Conservation (phyloP, 2,329 filamentous ascomycete species). For the Paramyrothecium sp. region DNA sequence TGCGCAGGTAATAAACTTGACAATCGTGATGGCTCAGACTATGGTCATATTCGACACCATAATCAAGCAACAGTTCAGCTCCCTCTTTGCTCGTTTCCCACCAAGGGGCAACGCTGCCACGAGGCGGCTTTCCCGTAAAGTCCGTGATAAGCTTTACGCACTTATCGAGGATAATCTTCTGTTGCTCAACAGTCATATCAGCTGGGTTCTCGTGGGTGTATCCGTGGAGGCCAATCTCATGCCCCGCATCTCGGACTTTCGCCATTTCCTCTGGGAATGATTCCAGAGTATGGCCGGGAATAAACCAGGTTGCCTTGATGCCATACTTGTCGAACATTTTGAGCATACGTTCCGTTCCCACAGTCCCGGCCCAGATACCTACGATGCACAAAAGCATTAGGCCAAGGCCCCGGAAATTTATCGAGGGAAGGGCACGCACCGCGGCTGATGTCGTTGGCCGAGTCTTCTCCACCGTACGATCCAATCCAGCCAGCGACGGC, state of each 20-base stretch:
- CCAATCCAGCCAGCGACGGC: slow-evolving; percentile 77
- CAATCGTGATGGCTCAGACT: slow-evolving; percentile 55
- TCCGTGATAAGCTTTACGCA: slow-evolving; percentile 70
- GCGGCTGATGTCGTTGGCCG: slow-evolving; percentile 68
- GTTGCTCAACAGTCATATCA: slow-evolving; percentile 73
- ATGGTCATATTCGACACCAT: slow-evolving; percentile 70
- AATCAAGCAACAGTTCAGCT: slow-evolving; percentile 61
- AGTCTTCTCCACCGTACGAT: slow-evolving; percentile 72
- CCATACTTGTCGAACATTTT: slow-evolving; percentile 71
- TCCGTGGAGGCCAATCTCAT: slow-evolving; percentile 60
- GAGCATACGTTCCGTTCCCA: slow-evolving; percentile 63
- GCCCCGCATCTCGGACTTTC: slow-evolving; percentile 42
- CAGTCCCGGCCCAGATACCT: slow-evolving; percentile 69
- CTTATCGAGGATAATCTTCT: slow-evolving; percentile 72
- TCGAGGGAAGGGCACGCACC: too few species aligned
- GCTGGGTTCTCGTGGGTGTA: slow-evolving; percentile 74
- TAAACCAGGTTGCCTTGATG: slow-evolving; percentile 62
- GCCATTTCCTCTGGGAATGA: slow-evolving; percentile 46
- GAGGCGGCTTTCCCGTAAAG: slow-evolving; percentile 67
- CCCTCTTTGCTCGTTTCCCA: slow-evolving; percentile 73
- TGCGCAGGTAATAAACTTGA: slow-evolving; percentile 62
- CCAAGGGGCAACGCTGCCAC: slow-evolving; percentile 71
- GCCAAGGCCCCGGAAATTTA: slow-evolving; percentile 31
- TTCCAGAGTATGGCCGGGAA: slow-evolving; percentile 47
- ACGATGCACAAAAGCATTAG: too few species aligned